phyloP scores from a whole-genome alignment of 441 rosid genomes.

The Populus trichocarpa region DNA sequence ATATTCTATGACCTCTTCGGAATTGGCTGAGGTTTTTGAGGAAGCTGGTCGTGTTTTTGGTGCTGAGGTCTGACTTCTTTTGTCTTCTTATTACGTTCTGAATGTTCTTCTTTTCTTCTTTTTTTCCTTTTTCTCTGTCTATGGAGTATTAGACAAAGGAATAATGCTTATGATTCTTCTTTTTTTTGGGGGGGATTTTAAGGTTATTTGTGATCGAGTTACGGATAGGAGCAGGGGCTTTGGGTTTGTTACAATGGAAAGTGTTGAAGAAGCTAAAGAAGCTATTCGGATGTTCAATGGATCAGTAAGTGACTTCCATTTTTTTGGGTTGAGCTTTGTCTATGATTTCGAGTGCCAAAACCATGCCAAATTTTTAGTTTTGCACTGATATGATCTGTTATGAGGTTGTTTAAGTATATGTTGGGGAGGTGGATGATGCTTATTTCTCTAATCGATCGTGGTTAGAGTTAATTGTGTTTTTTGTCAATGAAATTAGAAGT shows the following conservation, averaged over 20 bases:
- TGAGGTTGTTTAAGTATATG: neutral
- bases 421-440: neutral
- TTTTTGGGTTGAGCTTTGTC: neutral
- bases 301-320: constrained; percentile 50
- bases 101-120: neutral
- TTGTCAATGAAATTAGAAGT: neutral
- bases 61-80: constrained; percentile 54
- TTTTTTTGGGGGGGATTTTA: neutral
- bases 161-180: neutral
- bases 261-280: constrained; percentile 70
- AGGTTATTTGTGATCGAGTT: constrained; percentile 79
- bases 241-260: constrained; percentile 79
- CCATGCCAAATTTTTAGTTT: neutral
- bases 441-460: neutral
- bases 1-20: constrained; percentile 61
- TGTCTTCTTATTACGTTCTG: neutral
- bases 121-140: neutral
- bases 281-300: constrained; percentile 77
- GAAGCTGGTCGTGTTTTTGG: constrained; percentile 71
- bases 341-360: neutral
- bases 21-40: constrained; percentile 54
- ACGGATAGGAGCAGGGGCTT: constrained; percentile 97
- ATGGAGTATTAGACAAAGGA: neutral
- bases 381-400: neutral
- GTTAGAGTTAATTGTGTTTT: neutral